A percentile compares a stretch with the other conserved stretches of the same genome.
Conservation (phyloP, 306 rosid genomes). For the Trifolium repens region DNA sequence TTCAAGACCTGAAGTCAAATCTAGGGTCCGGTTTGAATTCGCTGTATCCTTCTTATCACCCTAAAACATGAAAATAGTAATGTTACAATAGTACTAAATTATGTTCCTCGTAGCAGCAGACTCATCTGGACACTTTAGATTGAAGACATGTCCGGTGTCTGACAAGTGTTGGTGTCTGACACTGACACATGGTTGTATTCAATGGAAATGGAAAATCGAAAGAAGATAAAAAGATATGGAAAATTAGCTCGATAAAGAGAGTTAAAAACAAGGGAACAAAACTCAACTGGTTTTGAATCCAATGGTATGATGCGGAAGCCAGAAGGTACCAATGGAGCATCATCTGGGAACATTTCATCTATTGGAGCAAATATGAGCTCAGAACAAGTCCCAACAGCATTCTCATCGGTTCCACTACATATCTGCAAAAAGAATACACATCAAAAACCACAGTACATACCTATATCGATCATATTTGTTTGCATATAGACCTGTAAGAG, state of each 20-base stretch:
- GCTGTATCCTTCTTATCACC: constrained; percentile 70
- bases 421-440: constrained; percentile 53
- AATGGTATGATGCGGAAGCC: constrained; percentile 94
- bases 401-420: constrained; percentile 92
- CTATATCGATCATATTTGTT: not conserved
- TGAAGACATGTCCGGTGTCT: not conserved
- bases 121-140: not conserved
- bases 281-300: constrained; percentile 96
- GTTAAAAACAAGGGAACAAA: constrained; percentile 14
- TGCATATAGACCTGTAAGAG: not conserved
- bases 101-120: too few relatives aligned
- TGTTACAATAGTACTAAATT: not conserved
- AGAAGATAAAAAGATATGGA: not conserved
- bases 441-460: not conserved
- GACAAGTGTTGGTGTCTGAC: not conserved
- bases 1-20: constrained; percentile 90
- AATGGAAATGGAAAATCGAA: too few relatives aligned
- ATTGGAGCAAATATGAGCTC: constrained; percentile 98
- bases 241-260: not conserved
- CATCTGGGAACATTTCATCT: constrained; percentile 96
- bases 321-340: constrained; percentile 89
- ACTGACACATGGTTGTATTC: not conserved
- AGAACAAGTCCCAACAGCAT: constrained; percentile 88
- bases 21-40: constrained; percentile 70
- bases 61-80: constrained; percentile 46